Evolutionary conservation across 1,284 basidiomycete species (phyloP).

Genomic region (Ceratobasidium sp.): DNA sequence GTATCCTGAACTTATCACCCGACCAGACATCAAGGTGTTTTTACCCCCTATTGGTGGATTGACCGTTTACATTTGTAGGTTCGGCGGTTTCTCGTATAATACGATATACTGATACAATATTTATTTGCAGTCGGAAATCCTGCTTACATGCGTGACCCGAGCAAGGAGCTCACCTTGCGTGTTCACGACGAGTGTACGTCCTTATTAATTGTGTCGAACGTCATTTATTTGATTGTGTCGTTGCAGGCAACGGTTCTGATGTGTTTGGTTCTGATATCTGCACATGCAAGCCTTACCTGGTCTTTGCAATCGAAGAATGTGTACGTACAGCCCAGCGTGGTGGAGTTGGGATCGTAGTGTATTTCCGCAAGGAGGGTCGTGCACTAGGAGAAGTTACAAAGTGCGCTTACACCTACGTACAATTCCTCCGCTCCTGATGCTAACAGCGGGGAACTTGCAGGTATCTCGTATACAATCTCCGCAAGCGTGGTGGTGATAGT

Average conservation of each 20-base stretch:
- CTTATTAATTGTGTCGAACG: constrained; percentile 54
- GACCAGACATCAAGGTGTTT: constrained; percentile 95
- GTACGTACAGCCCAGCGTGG: constrained; percentile 88
- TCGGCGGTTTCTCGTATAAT: constrained; percentile 52
- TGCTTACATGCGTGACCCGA: constrained; percentile 79
- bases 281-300: constrained; percentile 94
- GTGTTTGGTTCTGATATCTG: constrained; percentile 95
- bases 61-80: constrained; percentile 91
- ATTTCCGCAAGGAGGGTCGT: constrained; percentile 94
- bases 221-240: constrained; percentile 44
- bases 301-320: constrained; percentile 94
- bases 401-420: constrained; percentile 58
- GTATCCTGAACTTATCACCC: constrained; percentile 95
- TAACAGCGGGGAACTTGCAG: constrained; percentile 74
- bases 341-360: constrained; percentile 92
- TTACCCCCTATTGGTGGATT: constrained; percentile 93
- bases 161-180: constrained; percentile 89
- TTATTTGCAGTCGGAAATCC: constrained; percentile 77
- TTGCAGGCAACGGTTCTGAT: constrained; percentile 81
- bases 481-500: constrained; percentile 92
- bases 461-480: constrained; percentile 93
- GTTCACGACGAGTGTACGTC: constrained; percentile 92
- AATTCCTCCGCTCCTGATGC: constrained; percentile 3
- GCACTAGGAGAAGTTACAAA: constrained; percentile 94
- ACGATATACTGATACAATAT: constrained; percentile 37